phyloP scores from a whole-genome alignment of 495 filamentous ascomycete genomes.

The Daldinia loculata region DNA sequence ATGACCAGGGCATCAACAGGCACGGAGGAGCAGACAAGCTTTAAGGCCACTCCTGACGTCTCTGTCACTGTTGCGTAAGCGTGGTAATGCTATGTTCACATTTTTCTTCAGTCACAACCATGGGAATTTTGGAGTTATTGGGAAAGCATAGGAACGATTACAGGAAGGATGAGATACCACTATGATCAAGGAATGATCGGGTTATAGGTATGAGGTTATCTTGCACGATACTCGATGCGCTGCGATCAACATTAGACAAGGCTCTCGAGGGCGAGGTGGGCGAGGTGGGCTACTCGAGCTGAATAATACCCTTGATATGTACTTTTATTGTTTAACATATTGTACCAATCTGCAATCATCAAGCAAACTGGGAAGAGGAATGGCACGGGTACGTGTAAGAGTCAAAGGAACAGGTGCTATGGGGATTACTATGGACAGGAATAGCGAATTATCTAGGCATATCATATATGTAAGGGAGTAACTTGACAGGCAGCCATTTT shows the following conservation, averaged over 20 bases:
- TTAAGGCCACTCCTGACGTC: slow-evolving; percentile 24
- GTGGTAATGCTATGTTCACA: slow-evolving; percentile 18
- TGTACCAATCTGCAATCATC: slow-evolving; percentile 37
- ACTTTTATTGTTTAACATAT: slow-evolving; percentile 43
- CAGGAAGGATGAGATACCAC: slow-evolving; percentile 40
- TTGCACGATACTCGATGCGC: slow-evolving; percentile 31
- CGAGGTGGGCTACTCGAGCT: slow-evolving; percentile 30
- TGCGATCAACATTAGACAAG: slow-evolving; percentile 20
- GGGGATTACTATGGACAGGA: background rate
- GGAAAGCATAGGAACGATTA: slow-evolving; percentile 29
- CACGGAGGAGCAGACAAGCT: slow-evolving; percentile 16
- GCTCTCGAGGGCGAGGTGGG: slow-evolving; percentile 23
- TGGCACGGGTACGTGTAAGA: background rate
- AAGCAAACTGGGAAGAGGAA: slow-evolving; percentile 10
- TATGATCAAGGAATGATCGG: slow-evolving; percentile 35
- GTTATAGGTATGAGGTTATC: slow-evolving; percentile 27
- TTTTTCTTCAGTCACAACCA: slow-evolving; percentile 33
- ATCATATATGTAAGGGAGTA: background rate
- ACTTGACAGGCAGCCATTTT: background rate
- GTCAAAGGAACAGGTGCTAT: background rate
- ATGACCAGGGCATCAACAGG: slow-evolving; percentile 4
- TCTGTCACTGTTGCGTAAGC: slow-evolving; percentile 34
- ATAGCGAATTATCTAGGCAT: background rate
- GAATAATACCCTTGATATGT: slow-evolving; percentile 44
- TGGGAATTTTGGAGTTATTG: slow-evolving; percentile 40